These are phyloP conservation scores for Apiotrichum laibachii DNA, from an alignment of 1,284 basidiomycete genomes.

Conservation along the genomic window DNA sequence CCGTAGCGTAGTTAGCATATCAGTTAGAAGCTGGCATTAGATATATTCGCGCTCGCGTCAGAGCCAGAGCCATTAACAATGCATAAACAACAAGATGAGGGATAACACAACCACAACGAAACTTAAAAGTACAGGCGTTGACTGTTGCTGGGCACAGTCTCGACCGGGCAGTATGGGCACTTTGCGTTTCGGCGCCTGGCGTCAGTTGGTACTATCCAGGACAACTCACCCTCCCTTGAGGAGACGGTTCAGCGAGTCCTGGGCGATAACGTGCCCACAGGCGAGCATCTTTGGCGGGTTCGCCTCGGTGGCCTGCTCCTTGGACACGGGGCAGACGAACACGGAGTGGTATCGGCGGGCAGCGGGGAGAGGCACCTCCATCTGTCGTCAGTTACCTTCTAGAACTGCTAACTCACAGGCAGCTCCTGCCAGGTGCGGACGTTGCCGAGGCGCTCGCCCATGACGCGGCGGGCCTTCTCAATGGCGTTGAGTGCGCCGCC, in stretches of 20 bases:
- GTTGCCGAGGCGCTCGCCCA: slow-evolving; percentile 78
- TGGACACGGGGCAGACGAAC: slow-evolving; percentile 96
- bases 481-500: slow-evolving; percentile 83
- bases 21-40: too few relatives aligned
- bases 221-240: slow-evolving; percentile 77
- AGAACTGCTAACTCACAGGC: slow-evolving; percentile 62
- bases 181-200: slow-evolving; percentile 44
- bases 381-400: slow-evolving; percentile 55
- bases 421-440: slow-evolving; percentile 89
- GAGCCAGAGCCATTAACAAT: background rate
- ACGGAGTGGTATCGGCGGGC: slow-evolving; percentile 92
- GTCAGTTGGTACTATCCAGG: slow-evolving; percentile 4
- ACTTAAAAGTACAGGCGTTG: slow-evolving; percentile 47
- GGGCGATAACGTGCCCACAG: slow-evolving; percentile 91
- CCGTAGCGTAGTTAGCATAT: background rate
- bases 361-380: slow-evolving; percentile 84
- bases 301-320: slow-evolving; percentile 86
- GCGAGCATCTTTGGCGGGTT: slow-evolving; percentile 98
- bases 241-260: slow-evolving; percentile 80
- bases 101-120: background rate
- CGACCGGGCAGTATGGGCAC: slow-evolving; percentile 51
- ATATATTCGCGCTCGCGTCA: background rate
- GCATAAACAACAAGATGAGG: slow-evolving; percentile 8
- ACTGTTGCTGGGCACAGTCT: slow-evolving; percentile 40
- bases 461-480: slow-evolving; percentile 86